Evolutionary conservation across 352 stramenopile genomes (phyloP), one percentile per base, ranked within the genome.

Genomic region (Globisporangium iwayamae): DNA sequence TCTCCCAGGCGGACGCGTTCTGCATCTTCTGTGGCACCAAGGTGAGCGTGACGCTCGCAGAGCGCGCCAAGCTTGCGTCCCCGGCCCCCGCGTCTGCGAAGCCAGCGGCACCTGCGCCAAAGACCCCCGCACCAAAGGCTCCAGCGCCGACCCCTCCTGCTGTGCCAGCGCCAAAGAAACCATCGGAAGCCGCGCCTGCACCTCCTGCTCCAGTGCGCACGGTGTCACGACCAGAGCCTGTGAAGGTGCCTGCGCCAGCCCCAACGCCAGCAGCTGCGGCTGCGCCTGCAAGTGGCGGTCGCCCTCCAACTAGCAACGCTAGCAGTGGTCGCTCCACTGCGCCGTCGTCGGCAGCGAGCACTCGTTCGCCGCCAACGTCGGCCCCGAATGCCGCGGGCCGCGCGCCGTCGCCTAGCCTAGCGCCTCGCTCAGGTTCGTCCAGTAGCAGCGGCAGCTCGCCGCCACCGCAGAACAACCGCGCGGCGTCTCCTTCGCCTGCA

Each of bases 11-110:
- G 30, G 86, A 94, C 74, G 74, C 84, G 47, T 93, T 94, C 72
- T 94, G 86, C 70, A 94, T 94, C 72, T 94, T 89, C 73, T 94
- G 86, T 62, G 86, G 86, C 65, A 94, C 84, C 59, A 93, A 93
- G 57, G 84, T 93, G 63, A 86, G 76, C 57, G 67, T 85, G 55
- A 84, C 81, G 67, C 59, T 89, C 30, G 75, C 77, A 6, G 76
- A 88, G 69, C 77, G 81, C 43, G 81, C 85, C 62, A 69, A 73
- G 45, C 43, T 66, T 13, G 54, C 72, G 20, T 46, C 69, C 4
- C 22, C 67, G 3, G 54, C 67, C 9, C 50, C 69, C 1, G 32
- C 65, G 0, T 38, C 65, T 14, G 32, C 32, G 20, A 70, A 22
- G 16, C 63, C 73, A 3, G 65, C 68, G 34, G 59, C 43, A 0